Conservation (phyloP, 2,329 filamentous ascomycete species). For the Sporothrix globosa region DNA sequence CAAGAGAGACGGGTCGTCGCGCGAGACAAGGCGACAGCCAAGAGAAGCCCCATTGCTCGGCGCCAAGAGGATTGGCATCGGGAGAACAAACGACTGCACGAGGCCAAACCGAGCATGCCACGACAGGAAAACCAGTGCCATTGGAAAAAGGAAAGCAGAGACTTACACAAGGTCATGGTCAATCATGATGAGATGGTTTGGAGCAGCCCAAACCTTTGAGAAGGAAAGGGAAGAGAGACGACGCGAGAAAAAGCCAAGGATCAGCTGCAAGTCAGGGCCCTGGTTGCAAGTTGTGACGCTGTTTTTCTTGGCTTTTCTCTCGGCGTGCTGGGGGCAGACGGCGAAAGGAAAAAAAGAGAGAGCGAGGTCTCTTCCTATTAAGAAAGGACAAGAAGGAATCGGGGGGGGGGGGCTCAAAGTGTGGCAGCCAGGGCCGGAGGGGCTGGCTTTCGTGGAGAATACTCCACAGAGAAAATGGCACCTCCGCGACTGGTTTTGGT, state of each 20-base stretch:
- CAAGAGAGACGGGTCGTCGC: conserved; percentile 27
- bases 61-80: conserved; percentile 30
- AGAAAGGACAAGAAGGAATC: background rate
- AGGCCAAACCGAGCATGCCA: background rate
- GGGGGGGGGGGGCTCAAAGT: background rate
- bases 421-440: conserved; percentile 9
- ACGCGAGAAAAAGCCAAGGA: conserved; percentile 6
- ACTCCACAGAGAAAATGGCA: background rate
- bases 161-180: conserved; percentile 38
- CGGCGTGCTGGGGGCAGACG: conserved; percentile 21
- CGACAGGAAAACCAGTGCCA: background rate
- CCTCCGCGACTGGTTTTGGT: background rate
- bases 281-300: conserved; percentile 26
- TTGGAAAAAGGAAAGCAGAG: background rate
- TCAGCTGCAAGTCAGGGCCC: conserved; percentile 30
- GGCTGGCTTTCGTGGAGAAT: background rate
- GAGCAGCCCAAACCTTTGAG: conserved; percentile 34
- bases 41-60: conserved; percentile 29
- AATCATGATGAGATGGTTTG: conserved; percentile 36
- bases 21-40: conserved; percentile 30
- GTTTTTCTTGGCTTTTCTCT: conserved; percentile 32
- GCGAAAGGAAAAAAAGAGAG: conserved; percentile 30
- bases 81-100: conserved; percentile 18
- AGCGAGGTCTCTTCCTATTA: conserved; percentile 25
- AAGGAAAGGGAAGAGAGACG: conserved; percentile 11